Percentiles rank a stretch among this genome's conserved stretches.
Evolutionary conservation across 495 filamentous ascomycete species (phyloP).

Genomic region (Daldinia childiae): DNA sequence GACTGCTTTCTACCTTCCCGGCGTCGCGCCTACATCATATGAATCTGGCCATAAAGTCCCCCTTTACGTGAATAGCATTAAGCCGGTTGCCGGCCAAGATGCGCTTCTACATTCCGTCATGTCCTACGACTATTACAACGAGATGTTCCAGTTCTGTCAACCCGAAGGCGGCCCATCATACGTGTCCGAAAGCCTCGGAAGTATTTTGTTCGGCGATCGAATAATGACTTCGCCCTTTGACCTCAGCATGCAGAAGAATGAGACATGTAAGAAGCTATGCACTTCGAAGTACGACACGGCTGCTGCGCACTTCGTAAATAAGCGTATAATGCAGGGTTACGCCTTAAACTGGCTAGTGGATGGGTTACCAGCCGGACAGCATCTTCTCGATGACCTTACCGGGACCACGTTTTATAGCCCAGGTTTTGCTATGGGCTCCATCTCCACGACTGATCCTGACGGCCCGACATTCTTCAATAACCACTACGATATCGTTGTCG

Average conservation of each 20-base stretch:
- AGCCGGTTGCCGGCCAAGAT: constrained; percentile 80
- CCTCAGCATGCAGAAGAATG: constrained; percentile 82
- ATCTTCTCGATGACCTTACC: constrained; percentile 76
- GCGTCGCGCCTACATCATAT: constrained; percentile 95
- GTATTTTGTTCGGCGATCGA: constrained; percentile 95
- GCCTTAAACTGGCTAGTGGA: constrained; percentile 96
- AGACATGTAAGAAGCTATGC: constrained; percentile 85
- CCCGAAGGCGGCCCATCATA: constrained; percentile 77
- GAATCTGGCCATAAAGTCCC: constrained; percentile 78
- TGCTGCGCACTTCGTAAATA: constrained; percentile 81
- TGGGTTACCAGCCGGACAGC: constrained; percentile 87
- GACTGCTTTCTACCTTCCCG: constrained; percentile 92
- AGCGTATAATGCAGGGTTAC: constrained; percentile 80
- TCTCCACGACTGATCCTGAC: constrained; percentile 57
- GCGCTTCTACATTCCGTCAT: constrained; percentile 87
- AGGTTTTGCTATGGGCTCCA: constrained; percentile 83
- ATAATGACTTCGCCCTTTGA: constrained; percentile 93
- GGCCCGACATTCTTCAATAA: constrained; percentile 77
- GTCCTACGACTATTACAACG: constrained; percentile 94
- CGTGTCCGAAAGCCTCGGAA: constrained; percentile 88
- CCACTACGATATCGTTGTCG: constrained; percentile 92
- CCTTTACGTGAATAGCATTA: constrained; percentile 90
- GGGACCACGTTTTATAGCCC: constrained; percentile 81
- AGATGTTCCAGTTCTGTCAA: constrained; percentile 83
- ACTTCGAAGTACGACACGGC: constrained; percentile 70